These are phyloP conservation scores for Fagopyrum homotropicum DNA, from an alignment of 148 eudicot genomes.

Conservation along the genomic window DNA sequence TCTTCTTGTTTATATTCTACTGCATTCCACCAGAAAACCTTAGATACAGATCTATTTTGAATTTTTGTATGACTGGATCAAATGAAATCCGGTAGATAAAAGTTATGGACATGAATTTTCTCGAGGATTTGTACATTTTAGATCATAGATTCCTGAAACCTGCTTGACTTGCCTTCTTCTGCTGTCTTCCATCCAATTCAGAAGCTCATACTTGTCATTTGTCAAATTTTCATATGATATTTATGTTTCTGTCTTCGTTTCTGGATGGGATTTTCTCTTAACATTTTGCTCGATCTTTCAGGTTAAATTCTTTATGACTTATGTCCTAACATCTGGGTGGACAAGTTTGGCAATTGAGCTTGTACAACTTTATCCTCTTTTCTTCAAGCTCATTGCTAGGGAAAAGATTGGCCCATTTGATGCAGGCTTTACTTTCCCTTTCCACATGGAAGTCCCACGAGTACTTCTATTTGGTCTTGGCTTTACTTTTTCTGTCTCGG, in stretches of 20 bases:
- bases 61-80: not conserved
- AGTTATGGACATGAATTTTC: not conserved
- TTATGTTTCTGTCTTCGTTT: not conserved
- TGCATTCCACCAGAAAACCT: not conserved
- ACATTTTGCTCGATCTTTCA: slow-evolving; percentile 24
- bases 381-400: slow-evolving; percentile 43
- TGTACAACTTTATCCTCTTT: slow-evolving; percentile 70
- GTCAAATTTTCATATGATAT: not conserved
- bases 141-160: too few species aligned
- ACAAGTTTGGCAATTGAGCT: slow-evolving; percentile 84
- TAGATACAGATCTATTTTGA: not conserved
- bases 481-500: slow-evolving; percentile 55
- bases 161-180: too few species aligned
- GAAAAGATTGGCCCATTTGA: slow-evolving; percentile 45
- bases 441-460: slow-evolving; percentile 91
- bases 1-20: not conserved
- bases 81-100: not conserved
- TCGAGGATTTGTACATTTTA: not conserved
- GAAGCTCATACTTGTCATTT: not conserved
- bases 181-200: too few species aligned
- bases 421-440: slow-evolving; percentile 68
- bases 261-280: not conserved
- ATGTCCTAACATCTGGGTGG: slow-evolving; percentile 95
- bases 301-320: slow-evolving; percentile 89
- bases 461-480: slow-evolving; percentile 80